Percentiles rank a stretch among this genome's conserved stretches.
phyloP scores from a whole-genome alignment of 371 early-diverging fungal species.

The Nematocida displodere region DNA sequence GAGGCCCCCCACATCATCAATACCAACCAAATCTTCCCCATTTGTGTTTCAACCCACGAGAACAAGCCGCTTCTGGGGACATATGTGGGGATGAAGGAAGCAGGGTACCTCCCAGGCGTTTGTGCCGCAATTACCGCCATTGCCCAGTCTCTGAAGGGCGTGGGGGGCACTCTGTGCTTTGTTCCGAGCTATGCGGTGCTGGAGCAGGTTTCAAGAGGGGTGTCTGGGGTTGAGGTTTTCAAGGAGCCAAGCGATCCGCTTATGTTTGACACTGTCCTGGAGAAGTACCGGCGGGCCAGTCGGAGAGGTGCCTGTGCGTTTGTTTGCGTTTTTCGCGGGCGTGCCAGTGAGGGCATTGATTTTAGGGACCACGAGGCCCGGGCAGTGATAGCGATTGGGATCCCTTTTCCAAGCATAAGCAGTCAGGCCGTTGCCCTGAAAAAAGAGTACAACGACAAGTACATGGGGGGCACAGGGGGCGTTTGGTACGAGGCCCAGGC shows the following conservation, averaged over 20 bases:
- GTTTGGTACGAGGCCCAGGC: conserved; percentile 80
- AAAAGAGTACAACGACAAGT: conserved; percentile 67
- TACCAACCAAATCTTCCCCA: conserved; percentile 3
- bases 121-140: conserved; percentile 66
- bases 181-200: conserved; percentile 68
- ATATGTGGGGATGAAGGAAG: conserved; percentile 66
- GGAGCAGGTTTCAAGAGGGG: conserved; percentile 56
- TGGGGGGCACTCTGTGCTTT: conserved; percentile 48
- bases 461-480: conserved; percentile 65
- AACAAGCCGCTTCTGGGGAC: conserved; percentile 61
- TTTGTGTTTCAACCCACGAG: not conserved
- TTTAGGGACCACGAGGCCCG: conserved; percentile 78
- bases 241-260: conserved; percentile 51
- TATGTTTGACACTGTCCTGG: conserved; percentile 67
- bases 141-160: not conserved
- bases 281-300: conserved; percentile 60
- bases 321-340: conserved; percentile 73
- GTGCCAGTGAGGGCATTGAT: conserved; percentile 85
- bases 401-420: conserved; percentile 74
- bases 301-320: conserved; percentile 66
- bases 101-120: conserved; percentile 70
- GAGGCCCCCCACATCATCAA: conserved; percentile 8
- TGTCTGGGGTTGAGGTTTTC: conserved; percentile 53
- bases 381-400: conserved; percentile 79
- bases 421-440: conserved; percentile 70